Conservation (phyloP, 1,139 yeast genomes). For the Petasospora rhodanensis region DNA sequence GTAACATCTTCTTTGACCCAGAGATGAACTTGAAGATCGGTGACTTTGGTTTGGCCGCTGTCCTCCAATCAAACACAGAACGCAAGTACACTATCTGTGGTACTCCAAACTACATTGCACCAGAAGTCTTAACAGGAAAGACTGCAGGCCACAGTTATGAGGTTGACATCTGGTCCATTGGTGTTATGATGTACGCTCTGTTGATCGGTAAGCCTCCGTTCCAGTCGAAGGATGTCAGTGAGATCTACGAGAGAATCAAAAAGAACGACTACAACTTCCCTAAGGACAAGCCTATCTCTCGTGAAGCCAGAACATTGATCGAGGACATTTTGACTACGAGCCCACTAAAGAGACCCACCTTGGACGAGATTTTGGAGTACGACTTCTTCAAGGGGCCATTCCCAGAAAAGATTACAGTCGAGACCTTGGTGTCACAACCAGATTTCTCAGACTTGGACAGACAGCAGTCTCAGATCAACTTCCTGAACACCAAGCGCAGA, state of each 20-base stretch:
- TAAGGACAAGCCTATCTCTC: slow-evolving; percentile 60
- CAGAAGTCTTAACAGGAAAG: slow-evolving; percentile 90
- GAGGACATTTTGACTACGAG: slow-evolving; percentile 68
- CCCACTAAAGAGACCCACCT: slow-evolving; percentile 77
- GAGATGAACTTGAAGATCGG: slow-evolving; percentile 92
- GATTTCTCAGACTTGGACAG: slow-evolving; percentile 42
- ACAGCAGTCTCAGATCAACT: slow-evolving; percentile 66
- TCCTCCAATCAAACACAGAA: slow-evolving; percentile 62
- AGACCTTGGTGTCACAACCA: slow-evolving; percentile 57
- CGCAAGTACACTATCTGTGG: slow-evolving; percentile 94
- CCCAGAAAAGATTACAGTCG: slow-evolving; percentile 66
- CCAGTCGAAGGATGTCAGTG: slow-evolving; percentile 91
- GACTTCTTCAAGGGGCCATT: slow-evolving; percentile 84
- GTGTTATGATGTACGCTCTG: slow-evolving; percentile 91
- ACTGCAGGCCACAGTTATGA: slow-evolving; percentile 87
- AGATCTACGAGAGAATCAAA: slow-evolving; percentile 89
- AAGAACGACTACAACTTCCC: slow-evolving; percentile 81
- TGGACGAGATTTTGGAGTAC: slow-evolving; percentile 74
- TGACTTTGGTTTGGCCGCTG: slow-evolving; percentile 94
- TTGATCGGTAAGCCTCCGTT: slow-evolving; percentile 94
- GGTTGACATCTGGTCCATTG: slow-evolving; percentile 96
- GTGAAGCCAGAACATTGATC: slow-evolving; percentile 70
- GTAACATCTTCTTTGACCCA: slow-evolving; percentile 90
- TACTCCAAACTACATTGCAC: slow-evolving; percentile 97
- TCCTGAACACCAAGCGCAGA: slow-evolving; percentile 57